phyloP scores from a whole-genome alignment of 1,139 yeast genomes.

The Candida gigantensis region DNA sequence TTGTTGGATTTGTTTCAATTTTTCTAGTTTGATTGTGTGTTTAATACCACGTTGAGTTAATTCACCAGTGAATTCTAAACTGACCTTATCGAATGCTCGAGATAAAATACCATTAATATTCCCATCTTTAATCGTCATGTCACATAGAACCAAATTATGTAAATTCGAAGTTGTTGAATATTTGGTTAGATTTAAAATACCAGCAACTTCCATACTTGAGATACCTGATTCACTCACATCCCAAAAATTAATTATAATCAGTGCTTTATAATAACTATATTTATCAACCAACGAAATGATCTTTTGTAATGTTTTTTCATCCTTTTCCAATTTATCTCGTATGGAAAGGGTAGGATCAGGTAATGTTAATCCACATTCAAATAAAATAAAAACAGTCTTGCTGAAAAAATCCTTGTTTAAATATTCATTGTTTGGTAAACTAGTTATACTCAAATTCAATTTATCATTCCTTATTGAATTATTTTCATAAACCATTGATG shows the following conservation, averaged over 20 bases:
- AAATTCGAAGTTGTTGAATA: slow-evolving; percentile 16
- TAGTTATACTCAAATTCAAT: slow-evolving; percentile 28
- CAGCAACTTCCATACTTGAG: slow-evolving; percentile 18
- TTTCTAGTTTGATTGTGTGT: slow-evolving; percentile 17
- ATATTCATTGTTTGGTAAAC: slow-evolving; percentile 41
- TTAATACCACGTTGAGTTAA: slow-evolving; percentile 34
- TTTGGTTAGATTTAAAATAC: slow-evolving; percentile 19
- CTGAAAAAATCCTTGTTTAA: slow-evolving; percentile 38
- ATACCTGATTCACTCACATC: slow-evolving; percentile 28
- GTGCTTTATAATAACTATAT: slow-evolving; percentile 37
- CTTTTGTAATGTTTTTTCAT: slow-evolving; percentile 38
- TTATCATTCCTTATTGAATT: slow-evolving; percentile 23
- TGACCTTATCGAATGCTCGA: slow-evolving; percentile 26
- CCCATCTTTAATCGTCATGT: slow-evolving; percentile 32
- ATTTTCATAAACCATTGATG: slow-evolving; percentile 30
- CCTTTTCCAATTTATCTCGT: slow-evolving; percentile 34
- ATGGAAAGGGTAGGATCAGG: slow-evolving; percentile 15
- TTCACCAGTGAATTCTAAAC: slow-evolving; percentile 28
- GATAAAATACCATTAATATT: slow-evolving; percentile 32
- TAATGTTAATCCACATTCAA: slow-evolving; percentile 46
- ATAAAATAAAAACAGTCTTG: slow-evolving; percentile 39
- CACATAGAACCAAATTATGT: slow-evolving; percentile 30
- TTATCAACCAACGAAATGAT: slow-evolving; percentile 36
- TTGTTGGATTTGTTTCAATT: slow-evolving; percentile 1
- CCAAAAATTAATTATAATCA: slow-evolving; percentile 43